phyloP scores from a whole-genome alignment of 352 stramenopile genomes.

The Sclerospora graminicola region DNA sequence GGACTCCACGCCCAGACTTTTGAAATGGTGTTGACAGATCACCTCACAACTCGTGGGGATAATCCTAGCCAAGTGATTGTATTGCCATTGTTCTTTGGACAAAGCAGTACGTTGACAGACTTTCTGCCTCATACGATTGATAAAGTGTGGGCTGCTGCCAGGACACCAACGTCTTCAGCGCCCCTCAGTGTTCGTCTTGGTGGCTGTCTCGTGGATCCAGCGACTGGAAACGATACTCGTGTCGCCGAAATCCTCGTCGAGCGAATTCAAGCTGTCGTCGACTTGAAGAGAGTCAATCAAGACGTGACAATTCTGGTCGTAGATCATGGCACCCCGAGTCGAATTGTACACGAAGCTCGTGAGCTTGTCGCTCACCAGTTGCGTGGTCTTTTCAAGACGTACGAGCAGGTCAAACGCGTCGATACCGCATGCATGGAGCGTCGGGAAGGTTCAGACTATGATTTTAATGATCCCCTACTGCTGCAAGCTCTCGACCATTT shows the following conservation, averaged over 20 bases:
- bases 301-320: constrained; percentile 57
- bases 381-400: constrained; percentile 17
- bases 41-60: constrained; percentile 19
- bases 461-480: constrained; percentile 80
- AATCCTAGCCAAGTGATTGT: constrained; percentile 31
- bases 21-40: constrained; percentile 44
- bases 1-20: constrained; percentile 53
- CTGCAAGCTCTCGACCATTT: constrained; percentile 52
- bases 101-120: constrained; percentile 62
- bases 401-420: constrained; percentile 36
- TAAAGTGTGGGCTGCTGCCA: constrained; percentile 30
- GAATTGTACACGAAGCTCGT: constrained; percentile 55
- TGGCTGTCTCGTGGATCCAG: constrained; percentile 46
- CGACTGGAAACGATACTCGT: constrained; percentile 34
- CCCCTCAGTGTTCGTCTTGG: constrained; percentile 32
- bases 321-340: constrained; percentile 63
- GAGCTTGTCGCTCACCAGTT: constrained; percentile 52
- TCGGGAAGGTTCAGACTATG: constrained; percentile 50
- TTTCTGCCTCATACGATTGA: constrained; percentile 51
- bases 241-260: constrained; percentile 56
- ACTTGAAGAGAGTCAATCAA: constrained; percentile 16
- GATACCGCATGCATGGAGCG: constrained; percentile 70
- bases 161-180: constrained; percentile 1
- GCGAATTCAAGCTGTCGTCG: constrained; percentile 30
- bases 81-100: constrained; percentile 76